Evolutionary conservation across 345 rosid species (phyloP).

Genomic region (Populus ilicifolia): DNA sequence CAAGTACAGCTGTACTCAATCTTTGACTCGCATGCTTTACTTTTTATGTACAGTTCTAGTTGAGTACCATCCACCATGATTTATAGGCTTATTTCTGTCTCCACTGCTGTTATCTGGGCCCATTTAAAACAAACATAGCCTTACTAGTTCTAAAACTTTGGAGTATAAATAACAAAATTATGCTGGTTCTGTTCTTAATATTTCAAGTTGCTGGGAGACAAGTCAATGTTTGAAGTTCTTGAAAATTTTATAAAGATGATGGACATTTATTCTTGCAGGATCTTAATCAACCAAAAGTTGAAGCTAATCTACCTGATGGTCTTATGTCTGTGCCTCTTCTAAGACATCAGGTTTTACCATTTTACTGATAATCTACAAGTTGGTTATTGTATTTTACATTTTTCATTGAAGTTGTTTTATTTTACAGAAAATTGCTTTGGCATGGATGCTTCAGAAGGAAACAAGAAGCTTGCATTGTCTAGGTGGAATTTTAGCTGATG

Average conservation of each 20-base stretch:
- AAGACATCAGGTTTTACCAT: constrained; percentile 76
- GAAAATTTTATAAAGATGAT: constrained; percentile 7
- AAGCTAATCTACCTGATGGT: constrained; percentile 66
- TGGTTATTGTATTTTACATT: background rate
- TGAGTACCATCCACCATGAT: background rate
- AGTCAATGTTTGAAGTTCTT: constrained; percentile 9
- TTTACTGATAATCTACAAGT: constrained; percentile 7
- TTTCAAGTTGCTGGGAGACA: constrained; percentile 3
- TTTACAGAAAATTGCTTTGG: constrained; percentile 89
- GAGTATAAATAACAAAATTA: background rate
- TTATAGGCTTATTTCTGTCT: background rate
- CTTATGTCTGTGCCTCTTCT: constrained; percentile 81
- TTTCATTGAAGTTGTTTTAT: constrained; percentile 16
- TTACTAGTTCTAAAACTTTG: too few relatives aligned
- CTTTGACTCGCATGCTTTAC: background rate
- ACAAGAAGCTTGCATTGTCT: constrained; percentile 69
- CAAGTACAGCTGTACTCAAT: background rate
- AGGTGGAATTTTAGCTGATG: constrained; percentile 99
- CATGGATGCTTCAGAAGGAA: constrained; percentile 96
- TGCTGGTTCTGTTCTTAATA: background rate
- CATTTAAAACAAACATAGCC: too few relatives aligned
- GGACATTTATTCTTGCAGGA: constrained; percentile 45
- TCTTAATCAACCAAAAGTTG: constrained; percentile 78
- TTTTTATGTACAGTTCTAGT: too few relatives aligned
- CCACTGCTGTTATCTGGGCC: too few relatives aligned